Conservation (phyloP, 305 asterid genomes). For the Vinca major region DNA sequence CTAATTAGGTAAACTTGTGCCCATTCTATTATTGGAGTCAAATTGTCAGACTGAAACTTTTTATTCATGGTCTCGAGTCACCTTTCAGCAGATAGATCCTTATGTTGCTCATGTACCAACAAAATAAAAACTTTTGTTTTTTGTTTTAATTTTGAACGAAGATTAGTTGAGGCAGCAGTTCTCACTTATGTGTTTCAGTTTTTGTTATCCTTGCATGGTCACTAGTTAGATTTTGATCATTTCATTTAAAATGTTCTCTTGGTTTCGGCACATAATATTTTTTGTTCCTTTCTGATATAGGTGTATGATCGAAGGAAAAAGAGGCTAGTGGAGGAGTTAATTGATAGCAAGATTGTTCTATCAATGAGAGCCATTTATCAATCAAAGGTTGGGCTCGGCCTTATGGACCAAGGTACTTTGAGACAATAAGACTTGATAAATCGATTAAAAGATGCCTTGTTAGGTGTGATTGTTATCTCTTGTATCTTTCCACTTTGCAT, state of each 20-base stretch:
- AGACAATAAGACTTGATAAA: neutral
- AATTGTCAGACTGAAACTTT: neutral
- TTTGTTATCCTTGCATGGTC: neutral
- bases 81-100: neutral
- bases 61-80: neutral
- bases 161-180: neutral
- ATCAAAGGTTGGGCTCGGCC: slow-evolving; percentile 86
- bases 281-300: slow-evolving; percentile 21
- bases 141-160: neutral
- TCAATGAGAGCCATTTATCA: slow-evolving; percentile 97
- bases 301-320: slow-evolving; percentile 80
- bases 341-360: slow-evolving; percentile 82
- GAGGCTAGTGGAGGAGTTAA: slow-evolving; percentile 93
- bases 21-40: neutral
- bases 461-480: neutral
- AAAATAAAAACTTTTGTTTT: no score
- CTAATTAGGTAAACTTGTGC: neutral
- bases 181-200: neutral
- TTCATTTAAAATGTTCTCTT: neutral
- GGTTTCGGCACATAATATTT: neutral
- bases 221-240: neutral
- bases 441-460: neutral
- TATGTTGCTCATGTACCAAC: neutral
- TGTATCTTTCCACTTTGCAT: no score
- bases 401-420: slow-evolving; percentile 80